Percentiles rank a stretch among this genome's conserved stretches.
Conservation (phyloP, 805 yeast species). For the Wickerhamiella bombiphila region DNA sequence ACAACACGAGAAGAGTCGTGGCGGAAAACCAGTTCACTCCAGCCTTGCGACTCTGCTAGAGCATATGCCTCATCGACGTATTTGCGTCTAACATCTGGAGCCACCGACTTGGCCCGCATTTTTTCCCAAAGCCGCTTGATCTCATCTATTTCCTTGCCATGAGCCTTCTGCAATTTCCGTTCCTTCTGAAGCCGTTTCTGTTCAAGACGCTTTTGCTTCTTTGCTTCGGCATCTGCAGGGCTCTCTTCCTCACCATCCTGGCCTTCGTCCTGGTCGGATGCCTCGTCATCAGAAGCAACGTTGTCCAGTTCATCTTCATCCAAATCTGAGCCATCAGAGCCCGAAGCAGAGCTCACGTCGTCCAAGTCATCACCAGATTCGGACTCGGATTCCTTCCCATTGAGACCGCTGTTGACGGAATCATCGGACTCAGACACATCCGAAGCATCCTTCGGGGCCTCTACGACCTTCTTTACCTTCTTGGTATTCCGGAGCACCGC, state of each 20-base stretch:
- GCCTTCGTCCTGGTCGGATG: slow-evolving; percentile 4
- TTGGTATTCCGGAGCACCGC: slow-evolving; percentile 5
- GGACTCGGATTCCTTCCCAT: not conserved
- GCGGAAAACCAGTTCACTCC: slow-evolving; percentile 71
- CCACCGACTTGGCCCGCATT: slow-evolving; percentile 66
- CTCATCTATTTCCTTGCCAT: slow-evolving; percentile 74
- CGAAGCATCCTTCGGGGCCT: not conserved
- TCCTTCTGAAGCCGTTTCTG: slow-evolving; percentile 66
- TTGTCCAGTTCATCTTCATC: slow-evolving; percentile 11
- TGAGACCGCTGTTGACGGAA: not conserved
- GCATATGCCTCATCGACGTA: slow-evolving; percentile 77
- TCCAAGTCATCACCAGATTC: slow-evolving; percentile 2
- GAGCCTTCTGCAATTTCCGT: slow-evolving; percentile 72
- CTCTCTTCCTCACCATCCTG: not conserved
- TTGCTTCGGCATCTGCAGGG: not conserved
- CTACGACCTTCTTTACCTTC: slow-evolving; percentile 16
- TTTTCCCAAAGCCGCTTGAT: slow-evolving; percentile 86
- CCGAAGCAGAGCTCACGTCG: not conserved
- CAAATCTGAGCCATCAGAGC: slow-evolving; percentile 13
- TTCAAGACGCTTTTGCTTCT: slow-evolving; percentile 43
- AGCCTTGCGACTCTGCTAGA: slow-evolving; percentile 54
- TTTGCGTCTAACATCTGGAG: slow-evolving; percentile 53
- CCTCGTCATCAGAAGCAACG: not conserved
- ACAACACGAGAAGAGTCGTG: slow-evolving; percentile 96
- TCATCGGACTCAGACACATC: not conserved